Conservation (phyloP, 2,329 filamentous ascomycete species). For the Diaporthe longicolla region DNA sequence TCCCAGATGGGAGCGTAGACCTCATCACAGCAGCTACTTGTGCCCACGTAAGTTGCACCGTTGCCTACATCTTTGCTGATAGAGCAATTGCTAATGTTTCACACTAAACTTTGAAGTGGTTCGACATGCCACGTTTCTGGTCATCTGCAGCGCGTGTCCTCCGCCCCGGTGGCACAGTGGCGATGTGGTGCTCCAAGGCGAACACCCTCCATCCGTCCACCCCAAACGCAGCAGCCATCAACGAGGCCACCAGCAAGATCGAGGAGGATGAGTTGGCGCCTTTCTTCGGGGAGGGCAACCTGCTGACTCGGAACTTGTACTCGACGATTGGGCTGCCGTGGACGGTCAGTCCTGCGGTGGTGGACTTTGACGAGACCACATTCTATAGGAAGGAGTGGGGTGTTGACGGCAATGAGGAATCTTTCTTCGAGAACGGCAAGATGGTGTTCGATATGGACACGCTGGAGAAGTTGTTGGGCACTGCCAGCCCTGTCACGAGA, state of each 20-base stretch:
- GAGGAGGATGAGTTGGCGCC: constrained; percentile 54
- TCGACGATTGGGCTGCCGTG: constrained; percentile 63
- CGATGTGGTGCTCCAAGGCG: constrained; percentile 60
- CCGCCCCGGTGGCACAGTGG: constrained; percentile 56
- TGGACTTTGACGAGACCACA: constrained; percentile 55
- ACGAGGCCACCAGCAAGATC: constrained; percentile 56
- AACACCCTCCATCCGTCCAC: constrained; percentile 49
- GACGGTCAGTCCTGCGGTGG: constrained; percentile 53
- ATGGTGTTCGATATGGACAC: constrained; percentile 49
- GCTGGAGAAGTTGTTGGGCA: constrained; percentile 55
- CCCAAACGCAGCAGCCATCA: constrained; percentile 58
- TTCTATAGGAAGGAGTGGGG: constrained; percentile 62
- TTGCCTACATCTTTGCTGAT: no score
- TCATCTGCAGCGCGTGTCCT: constrained; percentile 39
- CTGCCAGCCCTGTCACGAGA: constrained; percentile 56
- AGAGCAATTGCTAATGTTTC: neutral
- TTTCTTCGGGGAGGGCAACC: constrained; percentile 60
- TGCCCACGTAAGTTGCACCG: constrained; percentile 56
- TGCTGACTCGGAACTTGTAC: constrained; percentile 58
- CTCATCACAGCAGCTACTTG: constrained; percentile 65
- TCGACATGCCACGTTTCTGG: constrained; percentile 55
- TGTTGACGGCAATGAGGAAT: constrained; percentile 42
- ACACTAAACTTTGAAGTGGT: constrained; percentile 56
- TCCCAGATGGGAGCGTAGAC: constrained; percentile 58
- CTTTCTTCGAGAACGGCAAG: constrained; percentile 48